A percentile compares a stretch with the other conserved stretches of the same genome.
Conservation (phyloP, 768 basidiomycete genomes). For the Tulasnella sp. region DNA sequence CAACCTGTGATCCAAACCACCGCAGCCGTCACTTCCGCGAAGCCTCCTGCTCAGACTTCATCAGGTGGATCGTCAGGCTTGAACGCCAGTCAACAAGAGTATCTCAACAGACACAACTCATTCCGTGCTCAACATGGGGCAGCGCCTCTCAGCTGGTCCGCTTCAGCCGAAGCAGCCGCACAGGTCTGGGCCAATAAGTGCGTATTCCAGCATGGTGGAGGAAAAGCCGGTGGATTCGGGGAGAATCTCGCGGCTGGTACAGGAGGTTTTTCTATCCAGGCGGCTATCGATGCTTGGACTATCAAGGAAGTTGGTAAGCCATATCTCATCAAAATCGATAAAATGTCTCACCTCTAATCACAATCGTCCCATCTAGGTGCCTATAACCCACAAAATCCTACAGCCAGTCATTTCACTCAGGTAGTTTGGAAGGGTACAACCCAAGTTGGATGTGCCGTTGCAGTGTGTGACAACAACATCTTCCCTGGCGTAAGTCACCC, state of each 20-base stretch:
- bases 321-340: too few species aligned
- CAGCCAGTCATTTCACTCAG: slow-evolving; percentile 58
- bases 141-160: slow-evolving; percentile 48
- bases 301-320: too few species aligned
- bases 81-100: too few species aligned
- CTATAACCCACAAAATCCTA: slow-evolving; percentile 45
- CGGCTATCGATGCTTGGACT: too few species aligned
- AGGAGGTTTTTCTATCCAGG: too few species aligned
- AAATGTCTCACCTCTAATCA: too few species aligned
- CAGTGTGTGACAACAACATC: slow-evolving; percentile 44
- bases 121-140: slow-evolving; percentile 55
- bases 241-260: slow-evolving; percentile 68
- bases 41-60: too few species aligned
- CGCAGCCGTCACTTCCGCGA: too few species aligned
- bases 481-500: too few species aligned
- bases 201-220: slow-evolving; percentile 54
- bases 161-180: slow-evolving; percentile 45
- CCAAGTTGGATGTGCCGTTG: slow-evolving; percentile 40
- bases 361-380: slow-evolving; percentile 28
- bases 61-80: too few species aligned
- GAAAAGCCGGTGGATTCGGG: slow-evolving; percentile 51
- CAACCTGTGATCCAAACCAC: too few species aligned
- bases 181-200: slow-evolving; percentile 59
- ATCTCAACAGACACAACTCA: too few species aligned
- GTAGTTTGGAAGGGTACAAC: slow-evolving; percentile 60